phyloP scores from a whole-genome alignment of 1,284 basidiomycete genomes.

The Pseudozyma sp. region DNA sequence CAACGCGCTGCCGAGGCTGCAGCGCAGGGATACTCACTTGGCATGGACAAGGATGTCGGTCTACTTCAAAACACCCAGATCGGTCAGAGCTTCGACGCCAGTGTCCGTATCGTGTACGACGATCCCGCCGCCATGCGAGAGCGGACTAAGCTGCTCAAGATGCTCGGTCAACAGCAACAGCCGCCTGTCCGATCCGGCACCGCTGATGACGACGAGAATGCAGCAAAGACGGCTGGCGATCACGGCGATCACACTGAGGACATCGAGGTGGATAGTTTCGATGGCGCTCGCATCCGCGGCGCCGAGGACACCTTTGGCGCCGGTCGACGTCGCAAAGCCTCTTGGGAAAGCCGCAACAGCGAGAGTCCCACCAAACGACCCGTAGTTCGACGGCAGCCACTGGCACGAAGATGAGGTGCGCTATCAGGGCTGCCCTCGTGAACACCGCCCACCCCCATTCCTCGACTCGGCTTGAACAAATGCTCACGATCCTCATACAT shows the following conservation, averaged over 20 bases:
- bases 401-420: constrained; percentile 21
- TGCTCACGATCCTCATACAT: too few species aligned
- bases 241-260: constrained; percentile 5
- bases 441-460: background rate
- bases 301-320: constrained; percentile 33
- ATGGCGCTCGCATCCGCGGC: constrained; percentile 9
- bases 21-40: constrained; percentile 42
- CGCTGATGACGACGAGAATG: background rate
- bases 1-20: constrained; percentile 46
- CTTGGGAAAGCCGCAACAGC: constrained; percentile 35
- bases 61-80: constrained; percentile 14
- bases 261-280: background rate
- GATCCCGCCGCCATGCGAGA: constrained; percentile 52
- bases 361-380: constrained; percentile 48
- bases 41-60: constrained; percentile 35
- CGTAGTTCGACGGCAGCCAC: constrained; percentile 41
- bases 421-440: background rate
- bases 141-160: constrained; percentile 39
- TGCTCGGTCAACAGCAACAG: constrained; percentile 33
- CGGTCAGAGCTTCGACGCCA: constrained; percentile 23
- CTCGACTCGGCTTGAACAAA: too few species aligned
- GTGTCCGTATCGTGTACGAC: constrained; percentile 52
- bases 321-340: constrained; percentile 14
- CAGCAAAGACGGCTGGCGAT: background rate
- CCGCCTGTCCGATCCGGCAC: background rate